These are phyloP conservation scores for Blastocystis sp. DNA, from an alignment of 352 stramenopile genomes.

Conservation along the genomic window DNA sequence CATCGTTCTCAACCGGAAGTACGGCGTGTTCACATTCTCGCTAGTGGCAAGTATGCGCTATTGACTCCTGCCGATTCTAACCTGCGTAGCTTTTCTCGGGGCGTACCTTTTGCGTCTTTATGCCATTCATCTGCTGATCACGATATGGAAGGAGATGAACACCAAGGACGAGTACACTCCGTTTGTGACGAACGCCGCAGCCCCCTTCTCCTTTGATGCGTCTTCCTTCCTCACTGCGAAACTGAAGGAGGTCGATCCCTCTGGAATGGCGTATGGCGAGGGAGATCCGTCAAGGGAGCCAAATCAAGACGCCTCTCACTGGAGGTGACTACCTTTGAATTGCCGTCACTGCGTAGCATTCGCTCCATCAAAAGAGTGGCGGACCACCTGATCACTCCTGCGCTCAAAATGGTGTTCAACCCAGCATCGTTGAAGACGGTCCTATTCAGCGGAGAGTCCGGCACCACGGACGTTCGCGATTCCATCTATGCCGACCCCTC, in stretches of 20 bases:
- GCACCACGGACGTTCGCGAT: conserved; percentile 6
- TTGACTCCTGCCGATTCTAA: conserved; percentile 44
- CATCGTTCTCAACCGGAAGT: conserved; percentile 25
- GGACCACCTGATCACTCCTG: conserved; percentile 10
- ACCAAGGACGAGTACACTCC: conserved; percentile 63
- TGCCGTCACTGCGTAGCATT: neutral
- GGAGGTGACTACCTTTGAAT: neutral
- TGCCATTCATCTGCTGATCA: conserved; percentile 36
- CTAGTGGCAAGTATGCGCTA: neutral
- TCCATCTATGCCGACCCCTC: neutral
- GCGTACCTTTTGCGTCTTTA: conserved; percentile 30
- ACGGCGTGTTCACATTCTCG: conserved; percentile 6
- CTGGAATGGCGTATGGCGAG: neutral
- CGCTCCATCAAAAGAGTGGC: neutral
- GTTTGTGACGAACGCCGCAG: conserved; percentile 42
- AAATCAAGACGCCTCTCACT: neutral
- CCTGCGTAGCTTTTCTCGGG: conserved; percentile 33
- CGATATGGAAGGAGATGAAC: conserved; percentile 61
- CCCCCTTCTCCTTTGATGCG: neutral
- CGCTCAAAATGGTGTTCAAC: neutral
- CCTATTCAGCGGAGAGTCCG: neutral
- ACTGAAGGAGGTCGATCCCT: neutral
- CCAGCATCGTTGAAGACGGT: neutral
- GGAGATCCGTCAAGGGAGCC: neutral
- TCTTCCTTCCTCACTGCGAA: neutral